phyloP scores from a whole-genome alignment of 352 stramenopile genomes.

The Phytophthora sp. region DNA sequence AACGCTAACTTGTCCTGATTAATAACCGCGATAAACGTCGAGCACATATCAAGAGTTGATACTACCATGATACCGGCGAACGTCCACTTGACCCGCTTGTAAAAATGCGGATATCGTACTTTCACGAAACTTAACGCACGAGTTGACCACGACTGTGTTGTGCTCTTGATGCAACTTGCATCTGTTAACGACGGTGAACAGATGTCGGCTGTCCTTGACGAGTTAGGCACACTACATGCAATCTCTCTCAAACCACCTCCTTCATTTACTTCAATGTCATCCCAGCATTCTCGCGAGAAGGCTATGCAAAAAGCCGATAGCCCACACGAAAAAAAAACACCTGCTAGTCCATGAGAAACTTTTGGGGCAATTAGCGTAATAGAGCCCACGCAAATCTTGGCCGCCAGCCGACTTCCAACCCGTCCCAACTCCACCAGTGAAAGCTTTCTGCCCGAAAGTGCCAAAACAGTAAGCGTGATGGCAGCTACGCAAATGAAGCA shows the following conservation, averaged over 20 bases:
- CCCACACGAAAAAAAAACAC: conserved; percentile 59
- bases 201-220: neutral
- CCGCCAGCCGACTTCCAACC: conserved; percentile 36
- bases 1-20: conserved; percentile 47
- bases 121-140: conserved; percentile 32
- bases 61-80: conserved; percentile 78
- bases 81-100: conserved; percentile 81
- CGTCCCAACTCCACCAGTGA: conserved; percentile 42
- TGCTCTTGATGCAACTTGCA: neutral
- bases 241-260: conserved; percentile 28
- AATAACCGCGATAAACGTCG: conserved; percentile 57
- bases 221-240: conserved; percentile 1
- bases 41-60: conserved; percentile 72
- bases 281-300: conserved; percentile 75
- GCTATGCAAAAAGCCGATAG: conserved; percentile 74
- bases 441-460: conserved; percentile 49
- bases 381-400: conserved; percentile 43
- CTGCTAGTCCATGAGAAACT: conserved; percentile 44
- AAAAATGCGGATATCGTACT: conserved; percentile 54
- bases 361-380: conserved; percentile 58
- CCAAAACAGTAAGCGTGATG: conserved; percentile 51
- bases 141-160: conserved; percentile 20
- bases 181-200: neutral
- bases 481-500: conserved; percentile 51
- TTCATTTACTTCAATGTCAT: conserved; percentile 62